phyloP scores from a whole-genome alignment of 208 protist genomes.

The Entamoeba moshkovskii region DNA sequence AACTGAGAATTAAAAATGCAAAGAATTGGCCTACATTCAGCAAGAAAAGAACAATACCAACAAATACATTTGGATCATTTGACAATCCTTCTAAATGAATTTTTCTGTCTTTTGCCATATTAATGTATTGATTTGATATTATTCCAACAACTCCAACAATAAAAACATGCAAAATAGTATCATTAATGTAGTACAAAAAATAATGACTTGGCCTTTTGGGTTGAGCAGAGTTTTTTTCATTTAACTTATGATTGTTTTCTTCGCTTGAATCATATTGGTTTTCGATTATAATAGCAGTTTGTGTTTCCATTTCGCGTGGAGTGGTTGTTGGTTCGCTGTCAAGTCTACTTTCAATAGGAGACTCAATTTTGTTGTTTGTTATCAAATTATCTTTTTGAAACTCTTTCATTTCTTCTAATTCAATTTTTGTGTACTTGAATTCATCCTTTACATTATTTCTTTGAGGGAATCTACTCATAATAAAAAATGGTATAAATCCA shows the following conservation, averaged over 20 bases:
- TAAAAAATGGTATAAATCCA: not conserved
- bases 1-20: not conserved
- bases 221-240: not conserved
- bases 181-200: not conserved
- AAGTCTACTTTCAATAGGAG: not conserved
- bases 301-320: not conserved
- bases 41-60: not conserved
- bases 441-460: not conserved
- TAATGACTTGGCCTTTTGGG: not conserved
- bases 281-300: not conserved
- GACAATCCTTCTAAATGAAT: not conserved
- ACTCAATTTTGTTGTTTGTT: not conserved
- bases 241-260: not conserved
- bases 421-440: not conserved
- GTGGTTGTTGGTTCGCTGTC: not conserved
- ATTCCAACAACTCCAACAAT: not conserved
- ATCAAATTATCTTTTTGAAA: not conserved
- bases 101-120: not conserved
- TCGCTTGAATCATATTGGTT: not conserved
- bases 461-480: not conserved
- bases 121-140: not conserved
- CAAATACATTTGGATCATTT: not conserved
- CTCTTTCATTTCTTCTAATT: not conserved
- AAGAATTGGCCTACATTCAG: not conserved
- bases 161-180: not conserved